phyloP scores from a whole-genome alignment of 2,329 filamentous ascomycete genomes.

The Cladophialophora bantiana region DNA sequence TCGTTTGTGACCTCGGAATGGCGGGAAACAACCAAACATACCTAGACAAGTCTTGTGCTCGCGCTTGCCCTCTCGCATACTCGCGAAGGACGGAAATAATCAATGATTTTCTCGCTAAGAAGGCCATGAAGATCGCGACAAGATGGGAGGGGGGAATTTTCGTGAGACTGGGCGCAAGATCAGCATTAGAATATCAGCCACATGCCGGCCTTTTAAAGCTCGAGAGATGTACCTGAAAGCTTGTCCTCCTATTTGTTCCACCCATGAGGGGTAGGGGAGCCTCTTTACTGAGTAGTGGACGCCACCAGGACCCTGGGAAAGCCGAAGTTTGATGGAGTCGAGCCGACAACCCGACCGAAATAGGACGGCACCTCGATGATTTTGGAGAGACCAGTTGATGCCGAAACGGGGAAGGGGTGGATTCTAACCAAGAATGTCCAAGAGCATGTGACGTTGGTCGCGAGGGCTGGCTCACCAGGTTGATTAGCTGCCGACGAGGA shows the following conservation, averaged over 20 bases:
- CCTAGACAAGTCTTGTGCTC: not conserved
- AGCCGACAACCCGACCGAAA: slow-evolving; percentile 7
- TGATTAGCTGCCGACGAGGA: not conserved
- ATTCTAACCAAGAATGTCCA: slow-evolving; percentile 6
- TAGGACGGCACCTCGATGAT: slow-evolving; percentile 16
- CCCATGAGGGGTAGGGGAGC: slow-evolving; percentile 11
- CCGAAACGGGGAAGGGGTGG: not conserved
- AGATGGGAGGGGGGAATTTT: slow-evolving; percentile 17
- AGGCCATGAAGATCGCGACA: slow-evolving; percentile 12
- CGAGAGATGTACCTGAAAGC: slow-evolving; percentile 15
- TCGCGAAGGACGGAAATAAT: not conserved
- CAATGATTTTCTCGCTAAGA: not conserved
- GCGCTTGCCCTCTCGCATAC: not conserved
- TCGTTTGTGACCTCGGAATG: not conserved
- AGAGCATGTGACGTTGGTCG: slow-evolving; percentile 12
- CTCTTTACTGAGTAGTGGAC: slow-evolving; percentile 11
- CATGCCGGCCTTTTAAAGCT: not conserved
- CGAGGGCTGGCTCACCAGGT: not conserved
- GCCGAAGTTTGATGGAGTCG: slow-evolving; percentile 3
- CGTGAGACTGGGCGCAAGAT: slow-evolving; percentile 12
- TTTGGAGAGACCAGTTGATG: slow-evolving; percentile 11
- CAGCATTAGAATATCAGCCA: slow-evolving; percentile 18
- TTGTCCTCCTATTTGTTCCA: slow-evolving; percentile 11
- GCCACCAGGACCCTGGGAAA: slow-evolving; percentile 6
- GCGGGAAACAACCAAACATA: no score